These are phyloP conservation scores for Solanum medicagineum DNA, from an alignment of 257 asterid genomes.

Conservation along the genomic window DNA sequence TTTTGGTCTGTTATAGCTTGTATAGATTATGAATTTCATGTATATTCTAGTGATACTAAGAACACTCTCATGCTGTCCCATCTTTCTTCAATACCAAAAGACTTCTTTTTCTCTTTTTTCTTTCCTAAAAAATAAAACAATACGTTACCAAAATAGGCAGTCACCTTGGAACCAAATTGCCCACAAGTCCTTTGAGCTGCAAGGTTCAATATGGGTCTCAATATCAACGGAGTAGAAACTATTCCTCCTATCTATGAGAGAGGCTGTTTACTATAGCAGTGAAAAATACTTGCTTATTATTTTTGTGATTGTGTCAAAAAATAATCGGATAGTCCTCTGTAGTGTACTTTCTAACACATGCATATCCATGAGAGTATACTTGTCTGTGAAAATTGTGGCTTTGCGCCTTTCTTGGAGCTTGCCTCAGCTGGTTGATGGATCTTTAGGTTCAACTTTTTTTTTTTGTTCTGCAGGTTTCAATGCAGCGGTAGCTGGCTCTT, in stretches of 20 bases:
- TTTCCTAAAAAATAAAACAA: not conserved
- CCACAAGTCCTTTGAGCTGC: not conserved
- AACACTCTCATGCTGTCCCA: not conserved
- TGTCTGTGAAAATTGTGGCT: not conserved
- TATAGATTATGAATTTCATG: not conserved
- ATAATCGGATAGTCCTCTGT: not conserved
- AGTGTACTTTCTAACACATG: not conserved
- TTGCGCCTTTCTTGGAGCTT: not conserved
- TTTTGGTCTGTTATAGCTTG: not conserved
- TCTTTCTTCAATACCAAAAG: not conserved
- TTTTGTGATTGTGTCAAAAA: not conserved
- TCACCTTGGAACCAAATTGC: not conserved
- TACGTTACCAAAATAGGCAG: not conserved
- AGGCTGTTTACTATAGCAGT: not conserved
- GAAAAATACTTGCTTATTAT: not conserved
- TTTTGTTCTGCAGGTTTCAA: slow-evolving; percentile 62
- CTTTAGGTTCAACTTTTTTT: not conserved
- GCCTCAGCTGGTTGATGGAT: not conserved
- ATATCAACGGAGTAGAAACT: not conserved
- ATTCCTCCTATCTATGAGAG: not conserved
- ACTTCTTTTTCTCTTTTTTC: not conserved
- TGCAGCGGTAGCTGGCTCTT: slow-evolving; percentile 99
- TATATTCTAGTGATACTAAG: not conserved
- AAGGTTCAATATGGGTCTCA: not conserved
- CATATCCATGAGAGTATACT: not conserved